Evolutionary conservation across 805 yeast genomes (phyloP).

Genomic region (Brettanomyces nanus): DNA sequence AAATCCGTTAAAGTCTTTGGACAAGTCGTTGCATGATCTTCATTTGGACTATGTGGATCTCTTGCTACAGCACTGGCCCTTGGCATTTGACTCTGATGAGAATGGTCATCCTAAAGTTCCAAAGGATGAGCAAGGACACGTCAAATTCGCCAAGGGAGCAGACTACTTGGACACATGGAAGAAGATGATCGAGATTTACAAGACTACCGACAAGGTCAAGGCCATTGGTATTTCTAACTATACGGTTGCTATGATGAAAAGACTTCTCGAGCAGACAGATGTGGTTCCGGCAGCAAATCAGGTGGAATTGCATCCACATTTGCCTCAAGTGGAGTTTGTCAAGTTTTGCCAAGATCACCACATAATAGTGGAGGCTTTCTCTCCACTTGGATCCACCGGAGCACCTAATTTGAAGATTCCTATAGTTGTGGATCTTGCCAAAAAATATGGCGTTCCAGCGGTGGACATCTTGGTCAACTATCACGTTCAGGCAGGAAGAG

Average conservation of each 20-base stretch:
- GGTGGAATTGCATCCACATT: conserved; percentile 42
- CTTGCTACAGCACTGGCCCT: conserved; percentile 43
- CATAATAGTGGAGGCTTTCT: conserved; percentile 43
- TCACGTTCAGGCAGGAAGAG: conserved; percentile 53
- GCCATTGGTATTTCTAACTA: conserved; percentile 57
- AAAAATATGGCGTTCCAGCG: conserved; percentile 42
- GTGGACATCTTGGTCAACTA: conserved; percentile 58
- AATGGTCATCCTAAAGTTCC: conserved; percentile 33
- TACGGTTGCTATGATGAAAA: conserved; percentile 30
- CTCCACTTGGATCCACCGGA: conserved; percentile 58
- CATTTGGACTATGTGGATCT: conserved; percentile 39
- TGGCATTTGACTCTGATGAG: conserved; percentile 32
- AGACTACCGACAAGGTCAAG: conserved; percentile 37
- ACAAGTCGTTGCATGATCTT: conserved; percentile 31
- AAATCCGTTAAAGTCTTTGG: conserved; percentile 33
- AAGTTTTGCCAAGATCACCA: conserved; percentile 29
- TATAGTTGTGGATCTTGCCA: conserved; percentile 42
- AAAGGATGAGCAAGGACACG: conserved; percentile 28
- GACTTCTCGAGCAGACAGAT: conserved; percentile 33
- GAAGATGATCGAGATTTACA: conserved; percentile 66
- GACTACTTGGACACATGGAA: conserved; percentile 71
- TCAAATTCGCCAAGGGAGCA: conserved; percentile 72
- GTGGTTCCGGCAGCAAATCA: conserved; percentile 50
- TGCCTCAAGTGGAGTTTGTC: conserved; percentile 33
- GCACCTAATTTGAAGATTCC: conserved; percentile 55